These are phyloP conservation scores for Cyberlindnera veronae DNA, from an alignment of 805 yeast species.

Conservation along the genomic window DNA sequence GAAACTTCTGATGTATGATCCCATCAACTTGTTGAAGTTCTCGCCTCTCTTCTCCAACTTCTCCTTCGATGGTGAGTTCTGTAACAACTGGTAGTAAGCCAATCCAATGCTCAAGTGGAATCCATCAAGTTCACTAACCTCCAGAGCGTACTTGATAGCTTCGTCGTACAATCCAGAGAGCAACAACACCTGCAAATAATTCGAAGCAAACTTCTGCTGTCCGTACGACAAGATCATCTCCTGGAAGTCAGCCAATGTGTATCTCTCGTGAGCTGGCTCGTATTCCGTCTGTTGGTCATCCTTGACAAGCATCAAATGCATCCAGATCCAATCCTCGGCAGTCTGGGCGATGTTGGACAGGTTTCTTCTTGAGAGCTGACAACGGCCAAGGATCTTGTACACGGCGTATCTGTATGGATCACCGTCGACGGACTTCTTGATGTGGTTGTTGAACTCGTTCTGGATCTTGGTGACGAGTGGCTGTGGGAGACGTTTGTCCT, in stretches of 20 bases:
- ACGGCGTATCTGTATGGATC: constrained; percentile 92
- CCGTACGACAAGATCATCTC: constrained; percentile 69
- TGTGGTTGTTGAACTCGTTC: constrained; percentile 80
- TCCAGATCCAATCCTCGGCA: constrained; percentile 97
- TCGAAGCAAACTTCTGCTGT: constrained; percentile 60
- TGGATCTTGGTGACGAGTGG: constrained; percentile 68
- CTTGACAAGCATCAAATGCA: constrained; percentile 73
- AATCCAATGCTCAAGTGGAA: constrained; percentile 86
- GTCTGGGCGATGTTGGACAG: constrained; percentile 69
- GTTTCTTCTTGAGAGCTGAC: constrained; percentile 61
- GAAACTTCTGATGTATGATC: constrained; percentile 78
- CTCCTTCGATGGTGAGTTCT: constrained; percentile 36
- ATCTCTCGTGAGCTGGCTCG: constrained; percentile 63
- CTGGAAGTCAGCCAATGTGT: constrained; percentile 72
- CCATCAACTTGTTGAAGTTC: constrained; percentile 63
- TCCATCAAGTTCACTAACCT: constrained; percentile 73
- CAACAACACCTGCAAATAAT: constrained; percentile 70
- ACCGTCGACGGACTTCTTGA: constrained; percentile 60
- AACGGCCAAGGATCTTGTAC: constrained; percentile 89
- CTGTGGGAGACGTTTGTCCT: constrained; percentile 53
- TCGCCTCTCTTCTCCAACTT: constrained; percentile 33
- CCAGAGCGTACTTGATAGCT: constrained; percentile 64
- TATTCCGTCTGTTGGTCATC: constrained; percentile 45
- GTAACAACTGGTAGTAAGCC: constrained; percentile 66
- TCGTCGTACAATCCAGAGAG: constrained; percentile 78